Percentiles rank a stretch among this genome's conserved stretches.
Conservation (phyloP, 352 stramenopile genomes). For the Pythium phragmiticola region DNA sequence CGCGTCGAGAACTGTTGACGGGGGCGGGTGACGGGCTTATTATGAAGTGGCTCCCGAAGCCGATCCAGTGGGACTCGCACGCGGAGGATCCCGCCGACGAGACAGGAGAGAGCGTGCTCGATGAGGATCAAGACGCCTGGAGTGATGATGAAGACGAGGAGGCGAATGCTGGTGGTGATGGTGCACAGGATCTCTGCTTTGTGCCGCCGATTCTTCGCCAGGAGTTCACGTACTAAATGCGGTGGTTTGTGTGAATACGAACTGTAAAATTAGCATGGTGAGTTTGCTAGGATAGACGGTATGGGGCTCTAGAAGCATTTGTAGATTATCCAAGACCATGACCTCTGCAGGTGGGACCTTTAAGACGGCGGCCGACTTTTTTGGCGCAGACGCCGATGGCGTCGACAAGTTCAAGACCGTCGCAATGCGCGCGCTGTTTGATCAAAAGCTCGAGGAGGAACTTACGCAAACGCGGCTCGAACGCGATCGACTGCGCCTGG, state of each 20-base stretch:
- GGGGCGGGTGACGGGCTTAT: slow-evolving; percentile 66
- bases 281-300: too few species aligned
- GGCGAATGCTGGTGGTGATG: not conserved
- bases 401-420: slow-evolving; percentile 68
- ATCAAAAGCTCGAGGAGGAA: slow-evolving; percentile 67
- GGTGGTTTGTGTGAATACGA: not conserved
- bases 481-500: slow-evolving; percentile 35
- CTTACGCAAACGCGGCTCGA: slow-evolving; percentile 43
- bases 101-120: not conserved
- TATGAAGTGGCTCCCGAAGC: slow-evolving; percentile 59
- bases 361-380: slow-evolving; percentile 48
- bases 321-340: not conserved
- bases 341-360: slow-evolving; percentile 10
- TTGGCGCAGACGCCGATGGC: slow-evolving; percentile 45
- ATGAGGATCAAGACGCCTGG: slow-evolving; percentile 51
- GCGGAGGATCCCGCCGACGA: slow-evolving; percentile 19
- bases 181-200: slow-evolving; percentile 35
- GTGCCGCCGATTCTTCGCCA: slow-evolving; percentile 62
- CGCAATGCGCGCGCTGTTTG: slow-evolving; percentile 58
- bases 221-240: slow-evolving; percentile 23
- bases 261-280: slow-evolving; percentile 8
- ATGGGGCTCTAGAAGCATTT: too few species aligned
- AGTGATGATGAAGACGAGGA: slow-evolving; percentile 48
- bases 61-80: slow-evolving; percentile 17
- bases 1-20: slow-evolving; percentile 55